Percentiles rank a stretch among this genome's conserved stretches.
These are phyloP conservation scores for Nymphaea colorata DNA, from an alignment of 164 flowering plant genomes.

Conservation along the genomic window DNA sequence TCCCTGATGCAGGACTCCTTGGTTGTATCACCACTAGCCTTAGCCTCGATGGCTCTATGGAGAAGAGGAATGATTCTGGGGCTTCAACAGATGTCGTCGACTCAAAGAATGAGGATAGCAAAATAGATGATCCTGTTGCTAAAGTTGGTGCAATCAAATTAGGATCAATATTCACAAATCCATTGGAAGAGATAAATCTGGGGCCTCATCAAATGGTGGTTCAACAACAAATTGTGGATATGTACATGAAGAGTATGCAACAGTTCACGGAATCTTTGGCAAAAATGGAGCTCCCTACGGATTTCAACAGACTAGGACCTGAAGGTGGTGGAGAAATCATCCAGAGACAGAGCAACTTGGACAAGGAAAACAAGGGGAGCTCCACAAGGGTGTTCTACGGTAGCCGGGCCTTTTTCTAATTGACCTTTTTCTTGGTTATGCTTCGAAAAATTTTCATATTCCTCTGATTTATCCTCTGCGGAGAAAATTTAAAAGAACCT, in stretches of 20 bases:
- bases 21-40: slow-evolving; percentile 56
- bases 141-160: slow-evolving; percentile 13
- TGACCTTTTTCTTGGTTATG: background rate
- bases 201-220: slow-evolving; percentile 64
- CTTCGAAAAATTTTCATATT: too few species aligned
- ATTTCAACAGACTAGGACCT: slow-evolving; percentile 32
- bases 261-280: slow-evolving; percentile 83
- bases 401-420: slow-evolving; percentile 63
- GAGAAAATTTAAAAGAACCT: too few species aligned
- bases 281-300: slow-evolving; percentile 91
- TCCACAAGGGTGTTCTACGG: slow-evolving; percentile 83
- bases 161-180: slow-evolving; percentile 34
- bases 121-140: slow-evolving; percentile 8
- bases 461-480: too few species aligned
- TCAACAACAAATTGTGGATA: slow-evolving; percentile 85
- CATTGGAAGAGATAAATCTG: slow-evolving; percentile 29
- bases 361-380: slow-evolving; percentile 45
- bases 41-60: slow-evolving; percentile 38
- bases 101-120: slow-evolving; percentile 19
- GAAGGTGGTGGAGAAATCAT: slow-evolving; percentile 24
- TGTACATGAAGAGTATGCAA: slow-evolving; percentile 96
- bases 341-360: slow-evolving; percentile 21
- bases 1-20: slow-evolving; percentile 27
- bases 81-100: slow-evolving; percentile 6
- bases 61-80: slow-evolving; percentile 7